phyloP scores from a whole-genome alignment of 305 asterid genomes.

The Solanum hybrid region DNA sequence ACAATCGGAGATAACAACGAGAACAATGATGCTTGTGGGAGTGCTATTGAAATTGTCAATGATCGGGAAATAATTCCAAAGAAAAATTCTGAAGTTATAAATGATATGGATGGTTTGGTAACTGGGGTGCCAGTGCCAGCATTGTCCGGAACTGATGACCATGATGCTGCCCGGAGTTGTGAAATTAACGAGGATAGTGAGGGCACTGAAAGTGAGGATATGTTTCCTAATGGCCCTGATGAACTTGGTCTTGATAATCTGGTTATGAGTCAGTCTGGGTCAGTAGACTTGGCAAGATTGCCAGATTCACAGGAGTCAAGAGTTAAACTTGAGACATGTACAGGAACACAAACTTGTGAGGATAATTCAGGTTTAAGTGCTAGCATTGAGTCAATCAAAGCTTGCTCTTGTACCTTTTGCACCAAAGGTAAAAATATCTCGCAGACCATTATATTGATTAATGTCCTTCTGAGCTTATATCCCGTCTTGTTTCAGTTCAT shows the following conservation, averaged over 20 bases:
- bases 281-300: constrained; percentile 39
- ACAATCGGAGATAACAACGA: neutral
- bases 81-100: neutral
- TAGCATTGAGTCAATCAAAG: constrained; percentile 32
- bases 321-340: constrained; percentile 36
- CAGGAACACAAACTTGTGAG: constrained; percentile 27
- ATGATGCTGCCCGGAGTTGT: constrained; percentile 9
- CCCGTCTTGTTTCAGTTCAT: neutral
- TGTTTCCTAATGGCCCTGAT: constrained; percentile 26
- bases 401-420: constrained; percentile 79
- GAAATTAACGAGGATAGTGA: constrained; percentile 20
- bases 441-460: neutral
- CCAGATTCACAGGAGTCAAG: constrained; percentile 78
- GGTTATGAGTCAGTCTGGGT: constrained; percentile 56
- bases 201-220: constrained; percentile 17
- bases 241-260: constrained; percentile 44
- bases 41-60: neutral
- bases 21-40: neutral
- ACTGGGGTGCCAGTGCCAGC: constrained; percentile 2
- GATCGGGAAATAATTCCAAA: neutral
- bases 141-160: constrained; percentile 9
- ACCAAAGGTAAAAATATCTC: constrained; percentile 47
- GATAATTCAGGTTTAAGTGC: constrained; percentile 23
- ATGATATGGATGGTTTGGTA: constrained; percentile 3
- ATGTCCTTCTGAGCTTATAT: neutral